A percentile compares a stretch with the other conserved stretches of the same genome.
Evolutionary conservation across 768 basidiomycete genomes (phyloP).

Genomic region (Favolaschia claudopus): DNA sequence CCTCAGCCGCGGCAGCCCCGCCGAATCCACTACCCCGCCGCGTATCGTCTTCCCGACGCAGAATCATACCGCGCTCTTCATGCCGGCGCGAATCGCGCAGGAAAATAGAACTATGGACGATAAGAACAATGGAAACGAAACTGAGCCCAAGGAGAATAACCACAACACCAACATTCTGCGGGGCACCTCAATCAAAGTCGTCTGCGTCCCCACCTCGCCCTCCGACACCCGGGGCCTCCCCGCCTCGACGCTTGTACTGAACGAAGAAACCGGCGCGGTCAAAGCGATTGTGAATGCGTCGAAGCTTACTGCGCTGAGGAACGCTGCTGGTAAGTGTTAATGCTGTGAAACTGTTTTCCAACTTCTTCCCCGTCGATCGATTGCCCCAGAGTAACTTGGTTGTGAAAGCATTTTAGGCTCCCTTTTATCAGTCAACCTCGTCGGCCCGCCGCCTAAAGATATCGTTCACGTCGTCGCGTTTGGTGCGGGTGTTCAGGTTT

Average conservation of each 20-base stretch:
- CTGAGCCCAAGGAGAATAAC: too few relatives aligned
- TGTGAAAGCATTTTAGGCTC: constrained; percentile 57
- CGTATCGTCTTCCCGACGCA: constrained; percentile 61
- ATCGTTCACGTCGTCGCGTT: constrained; percentile 66
- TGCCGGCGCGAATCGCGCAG: constrained; percentile 73
- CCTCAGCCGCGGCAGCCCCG: constrained; percentile 41
- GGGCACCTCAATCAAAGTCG: constrained; percentile 82
- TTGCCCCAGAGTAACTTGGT: too few relatives aligned
- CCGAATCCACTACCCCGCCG: constrained; percentile 56
- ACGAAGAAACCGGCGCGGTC: constrained; percentile 72
- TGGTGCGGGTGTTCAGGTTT: constrained; percentile 76
- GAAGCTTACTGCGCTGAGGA: constrained; percentile 79
- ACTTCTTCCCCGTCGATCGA: neutral
- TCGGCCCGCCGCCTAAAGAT: constrained; percentile 45
- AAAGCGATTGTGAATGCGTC: constrained; percentile 83
- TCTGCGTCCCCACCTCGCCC: constrained; percentile 65
- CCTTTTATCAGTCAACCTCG: constrained; percentile 66
- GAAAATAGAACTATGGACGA: too few relatives aligned
- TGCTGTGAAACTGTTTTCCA: constrained; percentile 8
- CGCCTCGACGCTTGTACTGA: constrained; percentile 77
- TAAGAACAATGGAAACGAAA: too few relatives aligned
- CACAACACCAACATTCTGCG: constrained; percentile 20
- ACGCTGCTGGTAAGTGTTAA: constrained; percentile 70
- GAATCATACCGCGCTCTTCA: constrained; percentile 75
- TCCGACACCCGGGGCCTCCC: constrained; percentile 67